Percentiles rank a stretch among this genome's conserved stretches.
phyloP scores from a whole-genome alignment of 352 stramenopile species.

The Aphanomyces stellatus region DNA sequence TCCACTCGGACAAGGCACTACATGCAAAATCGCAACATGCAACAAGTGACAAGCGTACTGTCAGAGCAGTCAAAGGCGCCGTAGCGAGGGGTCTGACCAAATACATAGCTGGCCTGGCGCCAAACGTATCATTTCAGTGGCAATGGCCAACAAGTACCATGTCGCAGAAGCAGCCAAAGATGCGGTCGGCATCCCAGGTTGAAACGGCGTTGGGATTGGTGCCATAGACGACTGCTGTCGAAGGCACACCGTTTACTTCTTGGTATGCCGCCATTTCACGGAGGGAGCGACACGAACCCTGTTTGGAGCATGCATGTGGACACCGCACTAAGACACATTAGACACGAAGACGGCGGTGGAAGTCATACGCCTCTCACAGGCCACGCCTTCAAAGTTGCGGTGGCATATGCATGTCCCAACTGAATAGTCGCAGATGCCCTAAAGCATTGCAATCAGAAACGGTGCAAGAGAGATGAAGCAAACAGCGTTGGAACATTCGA shows the following conservation, averaged over 20 bases:
- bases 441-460: neutral
- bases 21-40: neutral
- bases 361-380: constrained; percentile 52
- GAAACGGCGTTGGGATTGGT: constrained; percentile 49
- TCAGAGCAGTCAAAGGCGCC: constrained; percentile 71
- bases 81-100: constrained; percentile 40
- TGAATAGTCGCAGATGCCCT: constrained; percentile 46
- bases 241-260: constrained; percentile 28
- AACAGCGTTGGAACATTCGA: constrained; percentile 68
- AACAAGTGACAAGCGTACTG: constrained; percentile 27
- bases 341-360: neutral
- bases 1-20: constrained; percentile 65
- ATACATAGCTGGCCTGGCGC: neutral
- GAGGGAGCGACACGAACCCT: constrained; percentile 35
- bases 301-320: constrained; percentile 5
- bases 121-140: neutral
- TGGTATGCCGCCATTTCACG: constrained; percentile 47
- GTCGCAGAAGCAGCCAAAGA: constrained; percentile 82
- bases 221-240: constrained; percentile 56
- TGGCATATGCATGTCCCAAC: constrained; percentile 48
- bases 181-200: constrained; percentile 85
- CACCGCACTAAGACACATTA: constrained; percentile 7
- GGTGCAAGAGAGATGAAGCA: neutral
- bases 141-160: constrained; percentile 32
- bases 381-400: constrained; percentile 50